Conservation (phyloP, 768 basidiomycete genomes). For the Tricholomella constricta region DNA sequence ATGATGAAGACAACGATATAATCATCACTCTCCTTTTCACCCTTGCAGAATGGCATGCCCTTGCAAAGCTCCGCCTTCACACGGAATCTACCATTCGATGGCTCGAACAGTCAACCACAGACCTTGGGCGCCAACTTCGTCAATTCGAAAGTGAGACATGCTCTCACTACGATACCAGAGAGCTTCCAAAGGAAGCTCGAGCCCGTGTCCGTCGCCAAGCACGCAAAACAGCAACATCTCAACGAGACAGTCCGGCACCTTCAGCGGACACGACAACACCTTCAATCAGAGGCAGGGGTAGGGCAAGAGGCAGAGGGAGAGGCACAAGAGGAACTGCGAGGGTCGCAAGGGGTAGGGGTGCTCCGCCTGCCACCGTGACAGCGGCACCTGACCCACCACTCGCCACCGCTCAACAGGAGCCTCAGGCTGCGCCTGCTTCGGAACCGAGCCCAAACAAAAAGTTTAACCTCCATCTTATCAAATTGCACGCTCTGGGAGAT, state of each 20-base stretch:
- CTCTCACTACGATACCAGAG: conserved; percentile 6
- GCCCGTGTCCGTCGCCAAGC: conserved; percentile 6
- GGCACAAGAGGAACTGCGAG: no score
- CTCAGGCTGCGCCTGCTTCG: no score
- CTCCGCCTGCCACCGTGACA: no score
- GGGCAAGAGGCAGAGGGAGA: background rate
- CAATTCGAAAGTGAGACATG: conserved; percentile 5
- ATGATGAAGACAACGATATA: conserved; percentile 5
- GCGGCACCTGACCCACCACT: no score
- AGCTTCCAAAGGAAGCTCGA: conserved; percentile 9
- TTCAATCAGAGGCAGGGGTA: background rate
- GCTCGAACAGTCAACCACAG: conserved; percentile 1
- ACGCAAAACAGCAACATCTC: no score
- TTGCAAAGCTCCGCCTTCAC: conserved; percentile 25
- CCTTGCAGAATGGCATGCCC: conserved; percentile 24
- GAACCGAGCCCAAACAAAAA: conserved; percentile 1
- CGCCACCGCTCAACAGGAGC: no score
- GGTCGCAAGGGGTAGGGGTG: no score
- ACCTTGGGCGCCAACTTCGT: conserved; percentile 8
- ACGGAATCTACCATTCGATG: conserved; percentile 7
- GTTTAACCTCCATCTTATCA: conserved; percentile 18
- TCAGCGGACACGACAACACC: background rate
- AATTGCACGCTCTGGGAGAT: conserved; percentile 15
- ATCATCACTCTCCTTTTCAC: conserved; percentile 18
- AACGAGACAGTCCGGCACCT: no score